Percentiles rank a stretch among this genome's conserved stretches.
phyloP scores from a whole-genome alignment of 2,329 filamentous ascomycete species.

The Penicillium thymicola region DNA sequence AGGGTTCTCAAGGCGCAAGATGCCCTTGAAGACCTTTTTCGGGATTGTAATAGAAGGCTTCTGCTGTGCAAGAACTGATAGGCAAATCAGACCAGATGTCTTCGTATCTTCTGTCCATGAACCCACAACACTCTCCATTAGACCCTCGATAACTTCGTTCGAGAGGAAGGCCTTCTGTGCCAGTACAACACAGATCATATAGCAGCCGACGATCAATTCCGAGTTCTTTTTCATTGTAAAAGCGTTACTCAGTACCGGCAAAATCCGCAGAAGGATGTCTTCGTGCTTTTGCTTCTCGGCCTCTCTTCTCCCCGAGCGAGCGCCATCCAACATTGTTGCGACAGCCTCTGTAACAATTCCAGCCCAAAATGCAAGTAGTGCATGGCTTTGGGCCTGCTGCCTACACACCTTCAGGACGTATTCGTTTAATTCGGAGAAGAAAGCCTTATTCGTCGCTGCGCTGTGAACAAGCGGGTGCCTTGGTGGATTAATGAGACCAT shows the following conservation, averaged over 20 bases:
- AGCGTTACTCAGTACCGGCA: conserved; percentile 71
- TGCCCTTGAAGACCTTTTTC: conserved; percentile 61
- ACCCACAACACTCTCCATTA: conserved; percentile 83
- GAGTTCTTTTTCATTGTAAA: conserved; percentile 71
- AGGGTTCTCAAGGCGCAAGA: conserved; percentile 35
- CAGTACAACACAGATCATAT: conserved; percentile 85
- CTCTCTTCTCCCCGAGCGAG: conserved; percentile 69
- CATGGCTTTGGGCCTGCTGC: conserved; percentile 69
- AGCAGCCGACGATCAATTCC: conserved; percentile 79
- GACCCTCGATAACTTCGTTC: conserved; percentile 73
- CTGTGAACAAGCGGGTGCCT: conserved; percentile 80
- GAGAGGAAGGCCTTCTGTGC: conserved; percentile 77
- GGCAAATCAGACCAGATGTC: conserved; percentile 70
- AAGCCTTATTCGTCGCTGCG: conserved; percentile 71
- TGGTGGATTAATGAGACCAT: conserved; percentile 70
- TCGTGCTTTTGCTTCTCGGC: conserved; percentile 80
- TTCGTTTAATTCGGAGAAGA: conserved; percentile 72
- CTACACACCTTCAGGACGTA: conserved; percentile 74
- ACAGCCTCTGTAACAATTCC: conserved; percentile 82
- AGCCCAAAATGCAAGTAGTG: conserved; percentile 85
- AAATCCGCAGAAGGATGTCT: conserved; percentile 65
- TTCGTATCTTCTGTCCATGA: conserved; percentile 74
- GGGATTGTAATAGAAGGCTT: conserved; percentile 68
- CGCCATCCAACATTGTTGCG: conserved; percentile 74
- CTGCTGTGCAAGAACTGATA: conserved; percentile 79